Evolutionary conservation across 108 stramenopile species (phyloP), one percentile per base, ranked within the genome.

Genomic region (Nitzschia sp.): DNA sequence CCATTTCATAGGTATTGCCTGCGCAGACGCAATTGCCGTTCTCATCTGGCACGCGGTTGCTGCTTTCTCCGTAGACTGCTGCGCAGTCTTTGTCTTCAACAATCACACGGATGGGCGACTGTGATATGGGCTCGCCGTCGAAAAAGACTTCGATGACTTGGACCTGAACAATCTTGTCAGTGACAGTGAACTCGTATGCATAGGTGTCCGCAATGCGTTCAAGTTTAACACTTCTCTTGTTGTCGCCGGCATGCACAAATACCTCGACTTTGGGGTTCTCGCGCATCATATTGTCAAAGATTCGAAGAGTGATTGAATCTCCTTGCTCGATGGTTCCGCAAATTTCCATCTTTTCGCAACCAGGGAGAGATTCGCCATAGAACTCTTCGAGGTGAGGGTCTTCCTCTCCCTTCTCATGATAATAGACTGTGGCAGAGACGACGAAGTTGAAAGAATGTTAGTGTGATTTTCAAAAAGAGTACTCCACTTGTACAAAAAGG

Each of bases 281-380:
- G 28, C 72, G 53, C 46, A 54, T n/a, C 30, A 29, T 23, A 31
- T 74, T 74, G 65, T 74, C 72, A 25, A 27, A 54, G 31, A 48
- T 54, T 18, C 65, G 64, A 31, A 74, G 54, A 13, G 33, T 45
- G 54, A 58, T 25, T 2, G 32, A 15, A 9, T 53, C 27, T 0
- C 32, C 32, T 32, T 72, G 71, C 36, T 72, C 63, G 51, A 64
- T 32, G 28, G 29, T 53, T 9, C 71, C 77, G 45, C 77, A 78
- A 21, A 78, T 28, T 17, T 23, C 26, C 65, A 78, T 68, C 67
- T 72, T 72, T 21, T 47, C 59, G 45, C 77, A 78, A 18, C 77
- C 77, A 29, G 3, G 3, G 24, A 51, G 26, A 35, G 25, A 19
- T 19, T 36, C 38, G 13, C 60, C 60, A 21, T 61, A 46, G n/a